Evolutionary conservation across 345 rosid species (phyloP).

Genomic region (Sapria himalayana): DNA sequence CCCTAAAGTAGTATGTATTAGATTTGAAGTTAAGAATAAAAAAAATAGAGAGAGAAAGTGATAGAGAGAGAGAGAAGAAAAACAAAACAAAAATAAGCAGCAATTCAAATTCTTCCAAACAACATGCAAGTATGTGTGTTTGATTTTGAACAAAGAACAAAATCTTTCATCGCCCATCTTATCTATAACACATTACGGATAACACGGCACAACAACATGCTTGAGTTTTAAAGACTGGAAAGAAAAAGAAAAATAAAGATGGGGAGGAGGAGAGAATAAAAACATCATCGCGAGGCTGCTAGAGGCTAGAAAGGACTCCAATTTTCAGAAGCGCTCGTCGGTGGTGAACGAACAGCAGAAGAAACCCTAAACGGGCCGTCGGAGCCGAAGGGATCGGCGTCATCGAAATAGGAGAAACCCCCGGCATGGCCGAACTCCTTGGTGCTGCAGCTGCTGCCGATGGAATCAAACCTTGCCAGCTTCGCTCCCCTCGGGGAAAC

Average conservation of each 20-base stretch:
- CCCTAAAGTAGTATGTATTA: too few species aligned
- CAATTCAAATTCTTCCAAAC: too few species aligned
- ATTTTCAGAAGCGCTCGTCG: constrained; percentile 35
- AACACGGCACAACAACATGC: too few species aligned
- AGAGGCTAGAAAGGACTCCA: constrained; percentile 43
- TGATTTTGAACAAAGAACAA: too few species aligned
- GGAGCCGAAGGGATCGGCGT: constrained; percentile 75
- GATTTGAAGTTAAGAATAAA: too few species aligned
- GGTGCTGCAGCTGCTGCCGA: constrained; percentile 27
- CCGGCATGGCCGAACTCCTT: constrained; percentile 28
- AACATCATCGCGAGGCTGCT: not conserved
- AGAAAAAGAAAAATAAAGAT: not conserved
- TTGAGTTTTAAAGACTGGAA: not conserved
- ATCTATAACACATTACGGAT: too few species aligned
- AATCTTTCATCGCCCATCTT: too few species aligned
- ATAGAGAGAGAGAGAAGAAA: too few species aligned
- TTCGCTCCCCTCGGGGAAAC: constrained; percentile 37
- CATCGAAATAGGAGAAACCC: constrained; percentile 56
- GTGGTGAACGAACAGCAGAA: constrained; percentile 28
- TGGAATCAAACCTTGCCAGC: constrained; percentile 22
- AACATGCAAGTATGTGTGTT: too few species aligned
- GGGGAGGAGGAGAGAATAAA: not conserved
- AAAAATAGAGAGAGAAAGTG: too few species aligned
- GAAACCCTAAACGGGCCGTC: constrained; percentile 81
- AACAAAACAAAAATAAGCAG: too few species aligned